Evolutionary conservation across 2,329 filamentous ascomycete species (phyloP).

Genomic region (Fusarium fracticaudum): DNA sequence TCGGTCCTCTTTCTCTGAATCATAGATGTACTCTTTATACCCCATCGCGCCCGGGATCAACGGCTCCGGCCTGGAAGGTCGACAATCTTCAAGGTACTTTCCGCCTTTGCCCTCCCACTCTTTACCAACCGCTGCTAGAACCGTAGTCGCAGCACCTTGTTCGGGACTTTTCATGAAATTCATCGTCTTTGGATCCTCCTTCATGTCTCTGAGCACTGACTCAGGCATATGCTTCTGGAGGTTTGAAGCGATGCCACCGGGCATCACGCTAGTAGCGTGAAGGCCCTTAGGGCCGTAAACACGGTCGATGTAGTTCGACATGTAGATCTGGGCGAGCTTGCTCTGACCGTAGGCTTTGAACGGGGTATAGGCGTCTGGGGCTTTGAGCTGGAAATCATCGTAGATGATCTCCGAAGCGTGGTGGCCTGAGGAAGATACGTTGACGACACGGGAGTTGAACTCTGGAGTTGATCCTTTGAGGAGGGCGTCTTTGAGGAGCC

Average conservation of each 20-base stretch:
- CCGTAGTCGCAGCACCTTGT: not conserved
- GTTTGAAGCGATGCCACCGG: slow-evolving; percentile 2
- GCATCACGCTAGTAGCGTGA: slow-evolving; percentile 30
- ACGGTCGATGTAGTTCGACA: slow-evolving; percentile 35
- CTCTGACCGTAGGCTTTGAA: slow-evolving; percentile 28
- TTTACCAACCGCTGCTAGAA: not conserved
- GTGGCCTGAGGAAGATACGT: slow-evolving; percentile 56
- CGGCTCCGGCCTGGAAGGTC: not conserved
- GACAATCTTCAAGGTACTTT: not conserved
- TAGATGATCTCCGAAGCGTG: not conserved
- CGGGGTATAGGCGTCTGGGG: slow-evolving; percentile 8
- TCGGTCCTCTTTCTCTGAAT: not conserved
- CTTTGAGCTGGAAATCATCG: slow-evolving; percentile 24
- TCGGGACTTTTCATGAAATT: not conserved
- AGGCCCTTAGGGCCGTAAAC: slow-evolving; percentile 4
- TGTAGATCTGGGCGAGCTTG: slow-evolving; percentile 36
- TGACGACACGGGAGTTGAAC: slow-evolving; percentile 58
- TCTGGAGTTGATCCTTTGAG: slow-evolving; percentile 50
- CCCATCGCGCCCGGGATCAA: not conserved
- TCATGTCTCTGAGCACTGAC: not conserved
- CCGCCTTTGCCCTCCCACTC: not conserved
- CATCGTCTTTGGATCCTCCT: not conserved
- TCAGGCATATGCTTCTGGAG: not conserved
- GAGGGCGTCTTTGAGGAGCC: slow-evolving; percentile 54
- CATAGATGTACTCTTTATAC: not conserved